Evolutionary conservation across 2,329 filamentous ascomycete species (phyloP), one percentile per base, ranked within the genome.

Genomic region (Talaromyces verruculosus): DNA sequence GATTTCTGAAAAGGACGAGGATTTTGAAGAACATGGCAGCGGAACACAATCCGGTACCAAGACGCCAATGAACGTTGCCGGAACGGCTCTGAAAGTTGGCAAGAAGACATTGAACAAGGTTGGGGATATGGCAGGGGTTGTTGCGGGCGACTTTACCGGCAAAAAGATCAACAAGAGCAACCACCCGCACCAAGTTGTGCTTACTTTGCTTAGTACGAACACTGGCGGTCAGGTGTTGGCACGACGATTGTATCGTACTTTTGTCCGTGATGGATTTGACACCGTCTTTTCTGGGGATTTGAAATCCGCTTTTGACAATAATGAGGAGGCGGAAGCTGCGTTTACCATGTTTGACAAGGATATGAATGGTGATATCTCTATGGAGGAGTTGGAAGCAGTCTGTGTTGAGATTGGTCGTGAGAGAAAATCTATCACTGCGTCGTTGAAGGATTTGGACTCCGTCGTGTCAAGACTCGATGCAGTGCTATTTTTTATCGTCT

Each of bases 261-360:
- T 96, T 74, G 89, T 89, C 13, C 84, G 86, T n/a, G 85, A 89
- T 8, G 91, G 87, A 2, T 87, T 87, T 13, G 91, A 96, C 19
- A 92, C 90, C 0, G 89, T 97, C 5, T 85, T 88, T 22, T 84
- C 89, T 0, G 91, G 93, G 8, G 93, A 97, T 72, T 79, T 98
- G 63, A 89, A 88, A 68, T 82, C 85, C 11, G 93, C 91, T 0
- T 97, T 97, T 71, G 85, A 90, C 10, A 91, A 89, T 28, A 85
- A 89, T 19, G 93, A 97, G 15, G 94, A 97, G 74, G 92, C 93
- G 0, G 90, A 95, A 63, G 91, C 91, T 2, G 93, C 93, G 0
- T 97, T 98, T 73, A 84, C 84, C 71, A 93, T 97, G 83, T 97
- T 97, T 71, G 94, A 98, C 80, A 96, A 95, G 75, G 94, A 98